Conservation (phyloP, 441 rosid species). For the Raphanus hybrid region DNA sequence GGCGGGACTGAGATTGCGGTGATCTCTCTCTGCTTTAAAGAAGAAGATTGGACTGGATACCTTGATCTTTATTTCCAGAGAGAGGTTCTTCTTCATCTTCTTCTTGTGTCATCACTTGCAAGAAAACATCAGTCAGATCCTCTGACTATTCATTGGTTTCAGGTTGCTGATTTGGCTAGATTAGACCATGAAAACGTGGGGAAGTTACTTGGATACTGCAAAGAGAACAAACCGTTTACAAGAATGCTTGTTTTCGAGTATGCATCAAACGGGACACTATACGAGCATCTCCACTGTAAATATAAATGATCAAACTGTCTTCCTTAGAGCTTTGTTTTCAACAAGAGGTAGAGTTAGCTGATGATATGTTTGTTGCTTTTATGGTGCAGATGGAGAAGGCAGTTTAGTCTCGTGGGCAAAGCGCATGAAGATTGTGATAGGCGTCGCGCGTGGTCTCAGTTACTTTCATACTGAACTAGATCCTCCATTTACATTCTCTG, state of each 20-base stretch:
- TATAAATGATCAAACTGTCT: slow-evolving; percentile 35
- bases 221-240: slow-evolving; percentile 75
- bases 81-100: slow-evolving; percentile 59
- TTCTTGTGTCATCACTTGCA: slow-evolving; percentile 9
- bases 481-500: slow-evolving; percentile 91
- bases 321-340: not conserved
- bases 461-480: slow-evolving; percentile 83
- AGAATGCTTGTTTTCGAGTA: slow-evolving; percentile 97
- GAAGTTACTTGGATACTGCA: slow-evolving; percentile 86
- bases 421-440: slow-evolving; percentile 83
- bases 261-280: slow-evolving; percentile 97
- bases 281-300: slow-evolving; percentile 95
- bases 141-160: slow-evolving; percentile 38
- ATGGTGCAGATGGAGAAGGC: slow-evolving; percentile 83
- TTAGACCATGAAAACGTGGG: slow-evolving; percentile 79
- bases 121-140: not conserved
- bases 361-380: slow-evolving; percentile 15
- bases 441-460: slow-evolving; percentile 86
- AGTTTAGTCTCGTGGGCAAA: slow-evolving; percentile 84
- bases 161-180: slow-evolving; percentile 97
- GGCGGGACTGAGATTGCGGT: slow-evolving; percentile 97
- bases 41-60: slow-evolving; percentile 89
- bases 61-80: slow-evolving; percentile 90
- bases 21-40: slow-evolving; percentile 80
- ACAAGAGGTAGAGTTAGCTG: slow-evolving; percentile 12